Evolutionary conservation across 805 yeast genomes (phyloP), one percentile per base, ranked within the genome.

Genomic region (Zygoascus ofunaensis): DNA sequence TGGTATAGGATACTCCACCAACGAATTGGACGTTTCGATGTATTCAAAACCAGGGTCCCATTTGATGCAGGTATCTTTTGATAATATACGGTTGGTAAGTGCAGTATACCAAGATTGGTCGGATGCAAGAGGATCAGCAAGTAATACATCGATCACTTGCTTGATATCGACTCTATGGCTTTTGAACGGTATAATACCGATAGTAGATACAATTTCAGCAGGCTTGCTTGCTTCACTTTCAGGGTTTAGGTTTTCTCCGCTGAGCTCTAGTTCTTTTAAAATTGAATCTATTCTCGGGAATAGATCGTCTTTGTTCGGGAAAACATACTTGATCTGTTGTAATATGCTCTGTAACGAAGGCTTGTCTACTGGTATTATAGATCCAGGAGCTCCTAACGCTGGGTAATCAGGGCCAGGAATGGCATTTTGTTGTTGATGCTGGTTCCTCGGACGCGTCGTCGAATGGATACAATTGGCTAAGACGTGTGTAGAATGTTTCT

Each of bases 81-180:
- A 43, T 23, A 60, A 50, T 4, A 60, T 51, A 26, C 66, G 46
- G 14, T 49, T 45, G 33, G 42, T 46, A 22, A 62, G 47, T 3
- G 53, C 51, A 19, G 49, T 45, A 43, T 48, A 51, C 68, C 68
- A 63, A 15, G 37, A 32, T 26, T 50, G 53, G 34, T 59, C 57
- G 14, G 55, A 49, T 12, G 59, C 61, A 10, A 63, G 48, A 5
- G 67, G 67, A 33, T 63, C 68, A 3, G 58, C 56, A 22, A 63
- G 49, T 18, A 61, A 44, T 19, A 58, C 53, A 21, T 61, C 60
- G 24, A 62, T 55, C 5, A 61, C 50, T 5, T 49, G 38, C 33
- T 53, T 49, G 36, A 53, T 48, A 5, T 49, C 53, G 12, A 45
- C 40, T 2, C 64, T 55, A 12, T 53, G 45, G 32, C 49, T 40